Conservation (phyloP, 176 grass and related monocot genomes). For the Musa itinerans region DNA sequence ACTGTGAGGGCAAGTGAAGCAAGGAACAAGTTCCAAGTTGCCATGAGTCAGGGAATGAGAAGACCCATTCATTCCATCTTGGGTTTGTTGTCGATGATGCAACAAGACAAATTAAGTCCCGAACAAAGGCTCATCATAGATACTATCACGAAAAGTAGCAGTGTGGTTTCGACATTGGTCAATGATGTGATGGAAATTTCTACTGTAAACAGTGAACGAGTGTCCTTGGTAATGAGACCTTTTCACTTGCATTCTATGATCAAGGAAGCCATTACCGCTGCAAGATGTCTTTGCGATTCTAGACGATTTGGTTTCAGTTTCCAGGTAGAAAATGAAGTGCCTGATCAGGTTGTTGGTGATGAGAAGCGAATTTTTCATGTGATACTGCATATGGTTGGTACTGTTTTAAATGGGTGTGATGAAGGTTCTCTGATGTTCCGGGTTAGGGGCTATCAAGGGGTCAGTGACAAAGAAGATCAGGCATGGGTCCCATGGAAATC, state of each 20-base stretch:
- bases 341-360: slow-evolving; percentile 63
- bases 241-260: slow-evolving; percentile 63
- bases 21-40: slow-evolving; percentile 72
- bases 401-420: slow-evolving; percentile 44
- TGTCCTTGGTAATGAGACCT: slow-evolving; percentile 69
- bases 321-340: slow-evolving; percentile 56
- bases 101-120: slow-evolving; percentile 64
- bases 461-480: slow-evolving; percentile 50
- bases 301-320: slow-evolving; percentile 57
- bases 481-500: slow-evolving; percentile 68
- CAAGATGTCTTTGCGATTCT: slow-evolving; percentile 72
- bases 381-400: slow-evolving; percentile 86
- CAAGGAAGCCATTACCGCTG: slow-evolving; percentile 67
- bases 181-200: slow-evolving; percentile 82
- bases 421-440: slow-evolving; percentile 49
- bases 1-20: slow-evolving; percentile 65
- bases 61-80: slow-evolving; percentile 82
- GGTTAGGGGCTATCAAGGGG: slow-evolving; percentile 44
- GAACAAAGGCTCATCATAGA: slow-evolving; percentile 80
- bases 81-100: slow-evolving; percentile 83
- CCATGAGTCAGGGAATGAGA: slow-evolving; percentile 88
- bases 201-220: slow-evolving; percentile 40
- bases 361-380: slow-evolving; percentile 97
- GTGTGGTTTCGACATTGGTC: slow-evolving; percentile 73
- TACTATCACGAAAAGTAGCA: slow-evolving; percentile 65